Evolutionary conservation across 2,329 filamentous ascomycete species (phyloP), one percentile per base, ranked within the genome.

Genomic region (Immersiporthe knoxdaviesiana): DNA sequence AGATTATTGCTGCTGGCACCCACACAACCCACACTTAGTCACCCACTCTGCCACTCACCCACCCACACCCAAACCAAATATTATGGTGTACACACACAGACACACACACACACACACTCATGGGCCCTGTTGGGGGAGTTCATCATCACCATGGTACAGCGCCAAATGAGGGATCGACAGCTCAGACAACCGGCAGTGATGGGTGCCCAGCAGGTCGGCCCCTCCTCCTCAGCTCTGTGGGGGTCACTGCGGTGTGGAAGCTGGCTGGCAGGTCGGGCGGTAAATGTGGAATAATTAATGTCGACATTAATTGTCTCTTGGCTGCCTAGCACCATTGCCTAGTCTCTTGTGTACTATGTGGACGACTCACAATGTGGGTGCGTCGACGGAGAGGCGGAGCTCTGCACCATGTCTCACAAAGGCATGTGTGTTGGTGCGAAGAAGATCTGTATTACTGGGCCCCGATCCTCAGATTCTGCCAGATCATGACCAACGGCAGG

Each of bases 101-200:
- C 27, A 18, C 52, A 56, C 52, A 2, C 52, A 54, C 52, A 16
- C 24, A 30, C 50, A 14, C 12, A 10, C 12, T 1, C 44, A 4
- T 35, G 6, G 50, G 50, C 11, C 27, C 24, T 54, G 50, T 54
- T 56, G 27, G 24, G 52, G 24, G n/a, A n/a, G n/a, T n/a, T n/a
- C n/a, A 12, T 32, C 52, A 18, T 30, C 27, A 56, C 24, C 12
- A 32, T 30, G 27, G 52, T 27, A 59, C 59, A 35, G 60, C 60
- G 37, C n/a, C 27, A 21, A 60, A 35, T 41, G 61, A 54, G 35
- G 39, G 64, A 60, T 52, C 37, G 24, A 67, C 68, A 52, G 32
- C 47, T 35, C 35, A 65, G 37, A 67, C 30, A 12, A 12, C 32
- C 68, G 64, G 68, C 59, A 67, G 63, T 50, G 52, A 58, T 52